A percentile compares a stretch with the other conserved stretches of the same genome.
phyloP scores from a whole-genome alignment of 768 basidiomycete genomes.

The Lactarius evosmus region DNA sequence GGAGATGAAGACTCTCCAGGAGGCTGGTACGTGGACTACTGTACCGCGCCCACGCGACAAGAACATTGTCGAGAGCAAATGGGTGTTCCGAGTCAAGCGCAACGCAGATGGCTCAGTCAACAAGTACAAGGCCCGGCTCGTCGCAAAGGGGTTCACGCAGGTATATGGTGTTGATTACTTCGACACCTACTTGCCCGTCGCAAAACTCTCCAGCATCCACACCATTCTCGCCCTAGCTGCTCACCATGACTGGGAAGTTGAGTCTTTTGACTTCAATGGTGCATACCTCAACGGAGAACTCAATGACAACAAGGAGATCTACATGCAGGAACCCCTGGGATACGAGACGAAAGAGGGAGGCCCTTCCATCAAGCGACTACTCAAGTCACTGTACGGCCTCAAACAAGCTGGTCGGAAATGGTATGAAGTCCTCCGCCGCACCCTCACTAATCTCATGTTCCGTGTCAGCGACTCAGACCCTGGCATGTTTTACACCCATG shows the following conservation, averaged over 20 bases:
- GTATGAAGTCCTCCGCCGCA: constrained; percentile 5
- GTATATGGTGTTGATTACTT: constrained; percentile 23
- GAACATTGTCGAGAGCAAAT: constrained; percentile 31
- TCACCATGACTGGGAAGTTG: too few species aligned
- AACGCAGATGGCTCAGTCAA: too few species aligned
- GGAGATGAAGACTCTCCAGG: constrained; percentile 29
- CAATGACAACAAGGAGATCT: neutral
- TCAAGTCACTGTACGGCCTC: constrained; percentile 23
- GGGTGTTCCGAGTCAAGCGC: too few species aligned
- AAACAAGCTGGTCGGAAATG: constrained; percentile 22
- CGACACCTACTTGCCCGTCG: constrained; percentile 41
- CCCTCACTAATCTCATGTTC: too few species aligned
- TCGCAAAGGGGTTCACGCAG: too few species aligned
- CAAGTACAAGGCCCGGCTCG: too few species aligned
- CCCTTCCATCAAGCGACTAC: neutral
- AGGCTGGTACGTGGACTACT: constrained; percentile 35
- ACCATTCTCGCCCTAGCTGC: too few species aligned
- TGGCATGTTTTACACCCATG: constrained; percentile 20
- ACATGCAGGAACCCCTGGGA: neutral
- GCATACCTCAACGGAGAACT: neutral
- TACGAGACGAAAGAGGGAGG: neutral
- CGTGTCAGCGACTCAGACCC: too few species aligned
- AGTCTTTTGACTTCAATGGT: neutral
- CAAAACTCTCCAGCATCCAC: constrained; percentile 21
- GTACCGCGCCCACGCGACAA: constrained; percentile 29